phyloP scores from a whole-genome alignment of 1,284 basidiomycete species.

The Ganoderma lingzhi region DNA sequence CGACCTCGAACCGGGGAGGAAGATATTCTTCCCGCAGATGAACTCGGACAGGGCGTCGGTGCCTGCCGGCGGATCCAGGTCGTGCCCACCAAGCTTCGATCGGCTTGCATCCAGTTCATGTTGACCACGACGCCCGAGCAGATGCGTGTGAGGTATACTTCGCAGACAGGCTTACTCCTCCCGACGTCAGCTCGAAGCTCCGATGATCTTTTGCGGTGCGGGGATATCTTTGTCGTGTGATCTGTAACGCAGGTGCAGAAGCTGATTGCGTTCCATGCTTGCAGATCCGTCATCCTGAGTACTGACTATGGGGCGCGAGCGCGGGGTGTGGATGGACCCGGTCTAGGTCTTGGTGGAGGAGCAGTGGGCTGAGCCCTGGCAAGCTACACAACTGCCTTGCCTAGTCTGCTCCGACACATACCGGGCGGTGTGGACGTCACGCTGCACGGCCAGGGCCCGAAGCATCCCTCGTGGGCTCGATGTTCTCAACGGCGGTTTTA shows the following conservation, averaged over 20 bases:
- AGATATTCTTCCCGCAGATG: background rate
- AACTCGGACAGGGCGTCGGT: background rate
- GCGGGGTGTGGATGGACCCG: background rate
- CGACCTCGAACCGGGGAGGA: background rate
- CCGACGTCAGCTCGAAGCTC: constrained; percentile 1
- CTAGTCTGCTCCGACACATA: background rate
- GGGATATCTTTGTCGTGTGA: background rate
- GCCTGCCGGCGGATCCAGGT: constrained; percentile 1
- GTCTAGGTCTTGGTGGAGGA: background rate
- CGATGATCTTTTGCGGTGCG: background rate
- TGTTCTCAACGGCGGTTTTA: background rate
- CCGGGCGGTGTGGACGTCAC: background rate
- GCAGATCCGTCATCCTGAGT: background rate
- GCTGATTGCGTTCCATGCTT: background rate
- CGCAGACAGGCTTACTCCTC: background rate
- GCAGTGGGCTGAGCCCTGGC: background rate
- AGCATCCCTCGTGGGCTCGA: background rate
- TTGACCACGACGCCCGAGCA: background rate
- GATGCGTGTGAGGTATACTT: constrained; percentile 2
- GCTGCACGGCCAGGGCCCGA: background rate
- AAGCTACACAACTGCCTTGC: background rate
- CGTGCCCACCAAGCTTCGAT: no score
- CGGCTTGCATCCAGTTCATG: background rate
- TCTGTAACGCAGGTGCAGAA: background rate
- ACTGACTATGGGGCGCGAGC: background rate